Percentiles rank a stretch among this genome's conserved stretches.
These are phyloP conservation scores for Cyberlindnera saturnus DNA, from an alignment of 805 yeast genomes.

Conservation along the genomic window DNA sequence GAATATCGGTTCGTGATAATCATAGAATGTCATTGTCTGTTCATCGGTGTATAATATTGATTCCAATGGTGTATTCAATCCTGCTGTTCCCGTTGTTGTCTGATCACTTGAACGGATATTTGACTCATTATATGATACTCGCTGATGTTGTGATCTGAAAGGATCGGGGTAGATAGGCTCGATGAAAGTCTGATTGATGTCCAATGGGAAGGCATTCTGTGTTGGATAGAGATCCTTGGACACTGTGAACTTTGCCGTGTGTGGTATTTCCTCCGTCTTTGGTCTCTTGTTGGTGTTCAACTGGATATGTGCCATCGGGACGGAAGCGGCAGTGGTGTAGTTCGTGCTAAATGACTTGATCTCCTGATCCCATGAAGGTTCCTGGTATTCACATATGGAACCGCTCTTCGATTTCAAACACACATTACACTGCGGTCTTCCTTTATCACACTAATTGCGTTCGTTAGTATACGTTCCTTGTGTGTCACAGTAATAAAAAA, in stretches of 20 bases:
- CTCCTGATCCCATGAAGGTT: slow-evolving; percentile 52
- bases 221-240: too few species aligned
- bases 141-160: too few species aligned
- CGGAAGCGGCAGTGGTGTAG: slow-evolving; percentile 18
- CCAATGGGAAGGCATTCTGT: too few species aligned
- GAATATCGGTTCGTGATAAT: slow-evolving; percentile 23
- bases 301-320: slow-evolving; percentile 22
- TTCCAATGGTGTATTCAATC: neutral
- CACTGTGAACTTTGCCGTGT: too few species aligned
- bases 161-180: too few species aligned
- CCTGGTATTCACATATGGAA: slow-evolving; percentile 44
- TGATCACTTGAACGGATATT: too few species aligned
- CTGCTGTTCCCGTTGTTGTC: too few species aligned
- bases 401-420: slow-evolving; percentile 45
- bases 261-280: too few species aligned
- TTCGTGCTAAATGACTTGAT: slow-evolving; percentile 10
- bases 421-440: slow-evolving; percentile 47
- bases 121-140: too few species aligned
- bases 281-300: neutral
- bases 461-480: neutral
- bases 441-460: slow-evolving; percentile 31
- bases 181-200: too few species aligned
- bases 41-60: neutral
- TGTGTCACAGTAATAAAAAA: neutral
- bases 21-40: slow-evolving; percentile 25